A percentile compares a stretch with the other conserved stretches of the same genome.
These are phyloP conservation scores for Fusarium domesticum DNA, from an alignment of 2,329 filamentous ascomycete species.

Conservation along the genomic window DNA sequence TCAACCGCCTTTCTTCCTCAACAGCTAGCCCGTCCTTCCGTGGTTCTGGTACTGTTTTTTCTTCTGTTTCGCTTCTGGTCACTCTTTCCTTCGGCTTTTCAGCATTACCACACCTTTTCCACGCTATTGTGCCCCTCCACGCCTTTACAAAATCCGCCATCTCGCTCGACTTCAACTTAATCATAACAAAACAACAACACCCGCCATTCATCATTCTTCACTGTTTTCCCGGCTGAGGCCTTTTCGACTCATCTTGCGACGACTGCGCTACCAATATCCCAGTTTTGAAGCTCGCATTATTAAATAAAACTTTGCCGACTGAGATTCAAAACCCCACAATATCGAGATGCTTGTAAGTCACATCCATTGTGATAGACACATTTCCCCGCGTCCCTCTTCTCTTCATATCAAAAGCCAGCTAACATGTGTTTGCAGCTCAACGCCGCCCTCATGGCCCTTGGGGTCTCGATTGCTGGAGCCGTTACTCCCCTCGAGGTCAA, in stretches of 20 bases:
- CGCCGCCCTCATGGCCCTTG: constrained; percentile 50
- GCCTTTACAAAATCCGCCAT: no score
- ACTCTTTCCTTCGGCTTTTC: constrained; percentile 16
- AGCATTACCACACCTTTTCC: constrained; percentile 3
- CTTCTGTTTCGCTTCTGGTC: constrained; percentile 19
- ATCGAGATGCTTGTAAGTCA: constrained; percentile 29
- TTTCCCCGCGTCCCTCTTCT: background rate
- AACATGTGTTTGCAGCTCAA: constrained; percentile 31
- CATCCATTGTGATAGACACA: background rate
- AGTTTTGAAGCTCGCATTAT: no score
- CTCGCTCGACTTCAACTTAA: no score
- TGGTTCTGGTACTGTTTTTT: constrained; percentile 8
- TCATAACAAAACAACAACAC: no score
- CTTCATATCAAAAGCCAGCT: constrained; percentile 7
- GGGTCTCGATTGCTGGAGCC: constrained; percentile 52
- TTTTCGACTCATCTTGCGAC: constrained; percentile 4
- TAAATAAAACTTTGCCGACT: constrained; percentile 5
- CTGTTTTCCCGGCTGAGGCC: constrained; percentile 4
- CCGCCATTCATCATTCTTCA: constrained; percentile 5
- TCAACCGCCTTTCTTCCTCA: constrained; percentile 19
- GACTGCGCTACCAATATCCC: no score
- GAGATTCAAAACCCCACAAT: constrained; percentile 6
- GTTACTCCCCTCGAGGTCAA: constrained; percentile 56
- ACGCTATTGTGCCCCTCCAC: no score
- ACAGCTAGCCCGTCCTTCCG: constrained; percentile 3